A percentile compares a stretch with the other conserved stretches of the same genome.
Conservation (phyloP, 305 asterid genomes). For the Solanum hybrid region DNA sequence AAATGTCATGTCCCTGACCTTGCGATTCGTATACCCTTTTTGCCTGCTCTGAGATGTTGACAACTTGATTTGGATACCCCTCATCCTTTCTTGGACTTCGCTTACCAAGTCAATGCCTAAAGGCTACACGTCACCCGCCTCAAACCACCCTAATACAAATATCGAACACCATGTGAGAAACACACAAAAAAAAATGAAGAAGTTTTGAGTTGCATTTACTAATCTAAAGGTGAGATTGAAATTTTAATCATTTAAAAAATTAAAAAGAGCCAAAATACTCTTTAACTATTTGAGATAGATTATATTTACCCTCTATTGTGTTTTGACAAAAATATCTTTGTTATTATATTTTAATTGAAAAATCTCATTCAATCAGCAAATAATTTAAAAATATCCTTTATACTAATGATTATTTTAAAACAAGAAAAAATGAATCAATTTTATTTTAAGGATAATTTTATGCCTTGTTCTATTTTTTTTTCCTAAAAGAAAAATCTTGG, state of each 20-base stretch:
- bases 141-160: background rate
- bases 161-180: background rate
- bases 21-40: background rate
- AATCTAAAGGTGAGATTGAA: background rate
- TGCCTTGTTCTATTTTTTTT: background rate
- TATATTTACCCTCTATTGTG: background rate
- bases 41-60: background rate
- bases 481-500: background rate
- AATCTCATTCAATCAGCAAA: background rate
- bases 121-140: background rate
- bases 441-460: background rate
- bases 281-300: background rate
- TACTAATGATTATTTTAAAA: too few species aligned
- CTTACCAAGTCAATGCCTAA: background rate
- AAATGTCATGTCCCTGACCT: background rate
- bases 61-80: background rate
- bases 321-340: background rate
- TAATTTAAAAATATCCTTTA: too few species aligned
- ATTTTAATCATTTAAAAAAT: background rate
- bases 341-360: too few species aligned
- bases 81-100: background rate
- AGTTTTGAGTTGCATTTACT: background rate
- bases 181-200: background rate
- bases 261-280: background rate
- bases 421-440: too few species aligned